These are phyloP conservation scores for Leptographium flavum DNA, from an alignment of 2,329 filamentous ascomycete genomes.

Conservation along the genomic window DNA sequence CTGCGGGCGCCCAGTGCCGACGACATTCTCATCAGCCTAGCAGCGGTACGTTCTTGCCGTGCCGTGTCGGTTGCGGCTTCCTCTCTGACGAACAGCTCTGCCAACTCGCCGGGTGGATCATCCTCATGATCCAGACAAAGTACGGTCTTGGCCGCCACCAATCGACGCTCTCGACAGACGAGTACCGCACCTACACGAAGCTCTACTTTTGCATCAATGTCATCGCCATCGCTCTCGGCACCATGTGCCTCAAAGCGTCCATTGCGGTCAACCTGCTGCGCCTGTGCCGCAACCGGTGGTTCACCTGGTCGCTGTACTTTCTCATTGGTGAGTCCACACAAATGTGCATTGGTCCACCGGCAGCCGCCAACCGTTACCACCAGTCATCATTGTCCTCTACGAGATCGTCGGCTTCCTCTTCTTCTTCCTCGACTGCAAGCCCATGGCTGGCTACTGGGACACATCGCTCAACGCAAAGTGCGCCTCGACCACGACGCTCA, in stretches of 20 bases:
- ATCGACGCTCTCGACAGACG: conserved; percentile 18
- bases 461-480: conserved; percentile 8
- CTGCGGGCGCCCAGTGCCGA: conserved; percentile 1
- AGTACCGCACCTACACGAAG: conserved; percentile 22
- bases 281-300: conserved; percentile 14
- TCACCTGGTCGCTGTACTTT: conserved; percentile 13
- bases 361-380: too few relatives aligned
- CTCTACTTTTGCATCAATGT: conserved; percentile 31
- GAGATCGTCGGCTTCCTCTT: conserved; percentile 12
- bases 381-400: conserved; percentile 12
- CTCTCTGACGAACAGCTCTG: conserved; percentile 11
- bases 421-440: conserved; percentile 14
- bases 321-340: background rate
- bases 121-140: conserved; percentile 26
- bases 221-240: conserved; percentile 21
- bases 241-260: conserved; percentile 12
- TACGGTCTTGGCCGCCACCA: conserved; percentile 33
- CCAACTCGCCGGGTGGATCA: conserved; percentile 15
- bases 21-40: conserved; percentile 2
- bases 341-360: too few relatives aligned
- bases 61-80: too few relatives aligned
- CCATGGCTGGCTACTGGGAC: conserved; percentile 14
- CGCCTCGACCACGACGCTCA: conserved; percentile 10
- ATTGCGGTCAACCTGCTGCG: conserved; percentile 12
- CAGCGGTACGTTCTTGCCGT: background rate